Conservation (phyloP, 2,329 filamentous ascomycete genomes). For the Purpureocillium lavendulum region DNA sequence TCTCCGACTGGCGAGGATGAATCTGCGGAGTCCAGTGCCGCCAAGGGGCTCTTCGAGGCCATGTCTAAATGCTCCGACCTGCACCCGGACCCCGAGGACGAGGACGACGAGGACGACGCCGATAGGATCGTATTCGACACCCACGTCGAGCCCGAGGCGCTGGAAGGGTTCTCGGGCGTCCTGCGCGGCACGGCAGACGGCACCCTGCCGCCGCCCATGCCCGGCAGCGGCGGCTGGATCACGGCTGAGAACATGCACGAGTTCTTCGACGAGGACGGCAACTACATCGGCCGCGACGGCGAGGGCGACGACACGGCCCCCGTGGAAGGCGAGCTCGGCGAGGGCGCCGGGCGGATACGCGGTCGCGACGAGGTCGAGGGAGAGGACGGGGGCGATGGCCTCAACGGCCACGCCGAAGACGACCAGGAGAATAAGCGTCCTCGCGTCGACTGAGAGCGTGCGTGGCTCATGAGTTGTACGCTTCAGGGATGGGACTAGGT, state of each 20-base stretch:
- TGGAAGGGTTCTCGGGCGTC: constrained; percentile 51
- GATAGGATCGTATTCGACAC: constrained; percentile 51
- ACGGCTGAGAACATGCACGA: constrained; percentile 86
- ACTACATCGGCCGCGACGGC: constrained; percentile 53
- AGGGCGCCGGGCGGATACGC: constrained; percentile 52
- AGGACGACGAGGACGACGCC: constrained; percentile 48
- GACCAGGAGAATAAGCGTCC: constrained; percentile 38
- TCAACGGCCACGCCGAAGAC: constrained; percentile 32
- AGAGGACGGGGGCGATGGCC: constrained; percentile 35
- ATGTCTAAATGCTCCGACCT: constrained; percentile 69
- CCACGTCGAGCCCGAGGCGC: constrained; percentile 35
- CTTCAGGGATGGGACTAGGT: not conserved
- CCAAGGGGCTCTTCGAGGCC: constrained; percentile 52
- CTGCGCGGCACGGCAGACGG: constrained; percentile 37
- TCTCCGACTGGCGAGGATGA: constrained; percentile 13
- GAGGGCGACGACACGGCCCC: constrained; percentile 24
- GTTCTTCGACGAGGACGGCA: constrained; percentile 73
- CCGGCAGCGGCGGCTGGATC: constrained; percentile 74
- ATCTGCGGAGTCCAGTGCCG: constrained; percentile 10
- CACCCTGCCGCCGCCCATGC: constrained; percentile 56
- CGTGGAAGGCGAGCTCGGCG: constrained; percentile 42
- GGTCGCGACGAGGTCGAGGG: constrained; percentile 43
- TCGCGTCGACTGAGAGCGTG: constrained; percentile 29
- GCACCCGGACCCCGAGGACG: constrained; percentile 60
- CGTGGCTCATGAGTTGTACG: not conserved